Evolutionary conservation across 805 yeast species (phyloP).

Genomic region (Kodamaea sagamina): DNA sequence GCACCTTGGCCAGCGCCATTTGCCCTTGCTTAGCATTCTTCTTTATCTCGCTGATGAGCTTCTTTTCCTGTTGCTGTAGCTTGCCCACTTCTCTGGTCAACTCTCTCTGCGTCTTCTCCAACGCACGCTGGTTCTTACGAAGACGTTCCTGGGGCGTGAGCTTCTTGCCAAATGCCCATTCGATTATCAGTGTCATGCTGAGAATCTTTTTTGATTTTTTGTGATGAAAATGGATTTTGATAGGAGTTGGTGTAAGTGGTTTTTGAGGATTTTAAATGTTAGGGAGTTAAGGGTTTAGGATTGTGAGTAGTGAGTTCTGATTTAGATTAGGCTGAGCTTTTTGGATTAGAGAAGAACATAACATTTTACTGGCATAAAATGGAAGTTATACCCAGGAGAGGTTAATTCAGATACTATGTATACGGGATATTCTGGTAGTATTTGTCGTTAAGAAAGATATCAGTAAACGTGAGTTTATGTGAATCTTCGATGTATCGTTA

Average conservation of each 20-base stretch:
- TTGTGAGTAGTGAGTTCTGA: no score
- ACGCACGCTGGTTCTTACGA: slow-evolving; percentile 91
- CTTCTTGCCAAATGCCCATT: slow-evolving; percentile 95
- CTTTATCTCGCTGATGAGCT: slow-evolving; percentile 79
- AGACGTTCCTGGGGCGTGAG: slow-evolving; percentile 93
- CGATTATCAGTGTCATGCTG: slow-evolving; percentile 43
- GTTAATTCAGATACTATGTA: no score
- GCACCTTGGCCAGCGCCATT: slow-evolving; percentile 84
- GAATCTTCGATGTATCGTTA: no score
- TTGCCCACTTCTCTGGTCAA: slow-evolving; percentile 84
- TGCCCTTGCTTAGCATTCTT: slow-evolving; percentile 91
- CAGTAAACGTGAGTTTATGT: no score
- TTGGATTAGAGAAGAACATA: no score
- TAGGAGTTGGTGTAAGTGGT: background rate
- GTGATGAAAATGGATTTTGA: background rate
- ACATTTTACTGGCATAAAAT: no score
- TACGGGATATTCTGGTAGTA: no score
- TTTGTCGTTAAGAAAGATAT: no score
- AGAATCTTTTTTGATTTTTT: slow-evolving; percentile 4
- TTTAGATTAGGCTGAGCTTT: no score
- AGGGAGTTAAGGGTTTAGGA: background rate
- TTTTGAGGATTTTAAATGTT: background rate
- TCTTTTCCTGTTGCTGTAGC: slow-evolving; percentile 90
- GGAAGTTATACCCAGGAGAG: no score
- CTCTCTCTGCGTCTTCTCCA: slow-evolving; percentile 93